Percentiles rank a stretch among this genome's conserved stretches.
Evolutionary conservation across 768 basidiomycete genomes (phyloP).

Genomic region (Boletus reticuloceps): DNA sequence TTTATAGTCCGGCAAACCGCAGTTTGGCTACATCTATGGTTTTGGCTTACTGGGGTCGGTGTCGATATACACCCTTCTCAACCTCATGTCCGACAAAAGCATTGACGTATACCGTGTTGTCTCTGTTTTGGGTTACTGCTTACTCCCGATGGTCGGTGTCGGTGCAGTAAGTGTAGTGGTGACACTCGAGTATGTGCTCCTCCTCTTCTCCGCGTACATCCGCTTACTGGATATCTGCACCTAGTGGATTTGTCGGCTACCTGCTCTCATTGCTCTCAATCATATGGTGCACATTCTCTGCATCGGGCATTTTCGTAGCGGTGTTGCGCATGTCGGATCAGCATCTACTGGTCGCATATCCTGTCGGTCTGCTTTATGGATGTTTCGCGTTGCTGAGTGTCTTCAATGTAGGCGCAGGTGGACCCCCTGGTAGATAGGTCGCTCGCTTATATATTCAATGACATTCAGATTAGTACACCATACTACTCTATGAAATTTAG

Average conservation of each 20-base stretch:
- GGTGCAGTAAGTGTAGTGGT: slow-evolving; percentile 85
- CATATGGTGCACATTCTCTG: slow-evolving; percentile 95
- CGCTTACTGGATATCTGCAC: slow-evolving; percentile 1
- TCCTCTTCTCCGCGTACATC: background rate
- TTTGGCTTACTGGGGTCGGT: slow-evolving; percentile 92
- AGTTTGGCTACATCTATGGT: slow-evolving; percentile 98
- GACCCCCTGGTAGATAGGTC: slow-evolving; percentile 31
- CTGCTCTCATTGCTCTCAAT: slow-evolving; percentile 79
- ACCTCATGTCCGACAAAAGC: slow-evolving; percentile 92
- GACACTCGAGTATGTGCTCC: slow-evolving; percentile 74
- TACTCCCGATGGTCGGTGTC: slow-evolving; percentile 95
- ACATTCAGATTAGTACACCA: background rate
- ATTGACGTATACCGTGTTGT: slow-evolving; percentile 96
- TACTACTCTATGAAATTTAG: background rate
- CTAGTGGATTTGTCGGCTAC: slow-evolving; percentile 82
- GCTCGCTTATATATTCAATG: slow-evolving; percentile 8
- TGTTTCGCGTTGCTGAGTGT: slow-evolving; percentile 93
- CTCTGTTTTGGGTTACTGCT: slow-evolving; percentile 94
- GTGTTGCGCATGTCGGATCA: slow-evolving; percentile 96
- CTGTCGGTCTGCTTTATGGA: slow-evolving; percentile 89
- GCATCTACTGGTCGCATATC: slow-evolving; percentile 93
- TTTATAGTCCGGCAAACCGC: slow-evolving; percentile 90
- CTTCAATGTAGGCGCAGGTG: slow-evolving; percentile 58
- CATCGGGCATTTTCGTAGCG: slow-evolving; percentile 93
- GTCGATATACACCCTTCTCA: slow-evolving; percentile 91